Evolutionary conservation across 2,329 filamentous ascomycete genomes (phyloP).

Genomic region (Rhynchosporium graminicola): DNA sequence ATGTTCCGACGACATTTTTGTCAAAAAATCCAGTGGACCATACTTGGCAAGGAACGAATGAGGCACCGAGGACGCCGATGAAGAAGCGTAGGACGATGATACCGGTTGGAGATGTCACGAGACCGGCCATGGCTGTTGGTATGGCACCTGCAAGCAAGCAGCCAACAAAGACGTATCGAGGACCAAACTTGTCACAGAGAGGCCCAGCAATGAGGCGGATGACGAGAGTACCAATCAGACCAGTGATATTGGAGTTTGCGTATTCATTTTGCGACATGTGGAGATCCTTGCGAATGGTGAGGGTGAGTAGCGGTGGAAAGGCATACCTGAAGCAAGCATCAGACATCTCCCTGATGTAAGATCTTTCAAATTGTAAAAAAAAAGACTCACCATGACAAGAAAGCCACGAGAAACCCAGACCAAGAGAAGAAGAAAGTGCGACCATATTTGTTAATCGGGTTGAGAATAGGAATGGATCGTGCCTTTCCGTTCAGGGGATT

Average conservation of each 20-base stretch:
- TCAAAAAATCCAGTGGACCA: slow-evolving; percentile 94
- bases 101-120: slow-evolving; percentile 66
- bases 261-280: slow-evolving; percentile 69
- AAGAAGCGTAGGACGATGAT: slow-evolving; percentile 76
- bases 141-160: slow-evolving; percentile 74
- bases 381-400: slow-evolving; percentile 69
- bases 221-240: slow-evolving; percentile 70
- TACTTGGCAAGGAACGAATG: slow-evolving; percentile 85
- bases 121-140: slow-evolving; percentile 81
- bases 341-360: neutral
- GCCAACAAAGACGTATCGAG: slow-evolving; percentile 75
- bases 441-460: slow-evolving; percentile 76
- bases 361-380: neutral
- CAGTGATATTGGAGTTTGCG: slow-evolving; percentile 88
- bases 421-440: slow-evolving; percentile 89
- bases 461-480: slow-evolving; percentile 75
- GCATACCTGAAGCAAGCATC: slow-evolving; percentile 55
- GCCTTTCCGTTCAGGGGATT: slow-evolving; percentile 87
- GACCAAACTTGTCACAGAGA: slow-evolving; percentile 81
- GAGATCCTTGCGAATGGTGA: slow-evolving; percentile 80
- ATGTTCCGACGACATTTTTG: slow-evolving; percentile 86
- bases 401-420: slow-evolving; percentile 76
- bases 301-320: slow-evolving; percentile 64
- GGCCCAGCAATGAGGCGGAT: slow-evolving; percentile 78
- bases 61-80: slow-evolving; percentile 74